Base-by-base conservation (phyloP, 345 rosid genomes). In the Trapa incisa region DNA sequence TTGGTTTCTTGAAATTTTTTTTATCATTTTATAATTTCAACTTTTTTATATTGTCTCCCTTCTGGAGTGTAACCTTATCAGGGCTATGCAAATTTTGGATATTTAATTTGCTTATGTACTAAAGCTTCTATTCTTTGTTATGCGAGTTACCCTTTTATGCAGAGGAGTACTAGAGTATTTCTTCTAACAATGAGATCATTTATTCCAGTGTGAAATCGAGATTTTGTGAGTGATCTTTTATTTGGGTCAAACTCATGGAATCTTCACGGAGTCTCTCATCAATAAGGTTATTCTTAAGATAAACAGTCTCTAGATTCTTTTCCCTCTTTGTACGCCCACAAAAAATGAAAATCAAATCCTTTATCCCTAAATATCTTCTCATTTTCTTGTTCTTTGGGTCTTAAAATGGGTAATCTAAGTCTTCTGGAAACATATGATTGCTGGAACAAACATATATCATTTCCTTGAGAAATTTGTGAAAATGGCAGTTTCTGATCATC, bases 151-250 rank as follows among this genome's bases (percentile, higher is more conserved):
- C 33, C 10, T 54, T 54, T 22, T 54, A 11, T 22, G 60, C 60
- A 54, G n/a, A 22, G 22, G 7, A 54, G 60, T 54, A 22, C 29
- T 22, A 16, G 15, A 22, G 22, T 64, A 37, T 38, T 22, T 37
- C 50, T 42, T 65, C 39, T 57, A 57, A 29, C 32, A 13, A 35
- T 58, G 35, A 33, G 32, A 8, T 58, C 63, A 15, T 54, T 70
- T 36, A 62, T 76, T 42, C 32, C 71, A 94, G 97, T 97, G 91
- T 79, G 99, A 94, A 82, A 81, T 75, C 37, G 86, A 71, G 75
- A 68, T 87, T 80, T 78, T 94, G 75, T 80, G 86, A 56, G 85
- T 78, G 75, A 42, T 94, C 71, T 94, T 89, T 75, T 71, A 79
- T 68, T 71, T 89, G 68, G 99, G 99, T 62, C 84, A 64, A 80